phyloP scores from a whole-genome alignment of 805 yeast genomes.

The Nakazawaea ishiwadae region DNA sequence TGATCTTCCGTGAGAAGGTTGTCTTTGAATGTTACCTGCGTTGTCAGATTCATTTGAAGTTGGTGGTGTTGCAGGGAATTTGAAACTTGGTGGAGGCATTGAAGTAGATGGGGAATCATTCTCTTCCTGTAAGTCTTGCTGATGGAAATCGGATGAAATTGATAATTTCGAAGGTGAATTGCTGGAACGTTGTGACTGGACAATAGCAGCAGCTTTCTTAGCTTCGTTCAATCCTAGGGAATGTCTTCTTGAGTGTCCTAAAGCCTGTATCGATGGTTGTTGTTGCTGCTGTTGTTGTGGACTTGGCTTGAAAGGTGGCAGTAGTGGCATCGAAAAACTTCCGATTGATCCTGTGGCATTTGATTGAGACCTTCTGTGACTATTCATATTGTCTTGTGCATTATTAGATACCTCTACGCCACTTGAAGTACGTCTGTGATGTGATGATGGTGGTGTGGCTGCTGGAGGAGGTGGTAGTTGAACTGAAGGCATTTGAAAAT shows the following conservation, averaged over 20 bases:
- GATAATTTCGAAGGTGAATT: slow-evolving; percentile 28
- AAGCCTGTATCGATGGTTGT: slow-evolving; percentile 22
- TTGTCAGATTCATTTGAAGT: slow-evolving; percentile 20
- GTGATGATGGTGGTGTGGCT: slow-evolving; percentile 21
- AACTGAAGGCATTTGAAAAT: slow-evolving; percentile 19
- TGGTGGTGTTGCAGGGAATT: slow-evolving; percentile 47
- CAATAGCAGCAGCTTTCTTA: slow-evolving; percentile 92
- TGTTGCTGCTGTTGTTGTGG: too few species aligned
- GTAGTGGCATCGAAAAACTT: slow-evolving; percentile 6
- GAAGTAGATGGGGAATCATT: slow-evolving; percentile 2
- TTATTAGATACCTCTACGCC: slow-evolving; percentile 11
- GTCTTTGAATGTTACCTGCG: slow-evolving; percentile 15
- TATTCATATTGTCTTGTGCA: neutral
- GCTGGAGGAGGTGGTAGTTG: slow-evolving; percentile 23
- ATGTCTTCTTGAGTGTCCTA: slow-evolving; percentile 88
- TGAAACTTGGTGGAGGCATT: slow-evolving; percentile 37
- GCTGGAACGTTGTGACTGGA: slow-evolving; percentile 61
- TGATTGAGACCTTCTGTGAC: slow-evolving; percentile 11
- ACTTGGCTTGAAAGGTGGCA: slow-evolving; percentile 7
- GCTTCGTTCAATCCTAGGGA: slow-evolving; percentile 91
- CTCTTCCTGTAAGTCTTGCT: slow-evolving; percentile 13
- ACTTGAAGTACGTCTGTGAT: slow-evolving; percentile 27
- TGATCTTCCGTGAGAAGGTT: slow-evolving; percentile 29
- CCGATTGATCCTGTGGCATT: slow-evolving; percentile 5
- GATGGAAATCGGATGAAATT: slow-evolving; percentile 13